phyloP scores from a whole-genome alignment of 805 yeast species.

The Metschnikowia arizonensis region DNA sequence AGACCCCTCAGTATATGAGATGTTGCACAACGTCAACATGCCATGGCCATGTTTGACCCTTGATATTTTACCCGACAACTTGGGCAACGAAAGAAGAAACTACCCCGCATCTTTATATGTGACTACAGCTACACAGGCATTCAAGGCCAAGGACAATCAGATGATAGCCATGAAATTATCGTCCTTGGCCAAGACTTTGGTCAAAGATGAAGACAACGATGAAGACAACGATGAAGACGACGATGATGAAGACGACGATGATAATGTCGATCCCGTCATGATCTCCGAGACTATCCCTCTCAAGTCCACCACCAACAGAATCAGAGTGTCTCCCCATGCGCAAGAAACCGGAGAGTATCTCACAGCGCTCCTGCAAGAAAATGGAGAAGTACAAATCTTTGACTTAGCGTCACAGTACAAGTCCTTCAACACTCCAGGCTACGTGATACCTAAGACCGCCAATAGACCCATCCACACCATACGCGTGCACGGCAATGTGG shows the following conservation, averaged over 20 bases:
- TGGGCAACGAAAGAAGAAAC: conserved; percentile 83
- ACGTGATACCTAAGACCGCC: conserved; percentile 66
- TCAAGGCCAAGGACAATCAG: conserved; percentile 82
- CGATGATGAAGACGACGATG: conserved; percentile 65
- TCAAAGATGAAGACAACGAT: conserved; percentile 76
- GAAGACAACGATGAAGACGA: conserved; percentile 69
- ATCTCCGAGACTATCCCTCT: conserved; percentile 79
- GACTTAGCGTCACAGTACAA: conserved; percentile 76
- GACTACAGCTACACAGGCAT: conserved; percentile 93
- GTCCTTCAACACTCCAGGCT: conserved; percentile 88
- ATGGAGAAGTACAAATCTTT: conserved; percentile 82
- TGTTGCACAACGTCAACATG: conserved; percentile 88
- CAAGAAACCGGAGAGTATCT: conserved; percentile 70
- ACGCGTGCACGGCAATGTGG: conserved; percentile 85
- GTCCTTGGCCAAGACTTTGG: conserved; percentile 77
- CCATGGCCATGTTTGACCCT: conserved; percentile 97
- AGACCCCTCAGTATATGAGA: conserved; percentile 92
- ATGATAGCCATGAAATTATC: conserved; percentile 78
- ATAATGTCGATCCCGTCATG: conserved; percentile 75
- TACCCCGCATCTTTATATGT: conserved; percentile 85
- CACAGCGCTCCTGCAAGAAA: conserved; percentile 85
- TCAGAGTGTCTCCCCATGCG: conserved; percentile 79
- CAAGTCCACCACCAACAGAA: conserved; percentile 81
- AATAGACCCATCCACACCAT: conserved; percentile 82
- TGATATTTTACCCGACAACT: conserved; percentile 79